Conservation (phyloP, 192 early-diverging fungal genomes). For the Borealophlyctis nickersoniae region DNA sequence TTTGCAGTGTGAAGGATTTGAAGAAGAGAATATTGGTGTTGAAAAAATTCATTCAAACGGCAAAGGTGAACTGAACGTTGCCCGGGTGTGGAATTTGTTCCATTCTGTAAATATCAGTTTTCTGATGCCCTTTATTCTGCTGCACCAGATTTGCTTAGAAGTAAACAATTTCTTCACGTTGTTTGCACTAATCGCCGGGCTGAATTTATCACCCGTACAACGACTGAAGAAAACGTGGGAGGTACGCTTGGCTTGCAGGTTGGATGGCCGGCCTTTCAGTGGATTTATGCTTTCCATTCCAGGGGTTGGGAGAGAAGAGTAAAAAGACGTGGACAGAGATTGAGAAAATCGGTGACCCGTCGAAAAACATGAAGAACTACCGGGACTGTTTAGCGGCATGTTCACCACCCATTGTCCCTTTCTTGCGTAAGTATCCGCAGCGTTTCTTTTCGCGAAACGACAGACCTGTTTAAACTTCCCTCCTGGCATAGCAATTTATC, state of each 20-base stretch:
- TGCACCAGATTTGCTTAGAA: conserved; percentile 47
- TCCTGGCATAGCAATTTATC: conserved; percentile 47
- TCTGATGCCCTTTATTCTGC: neutral
- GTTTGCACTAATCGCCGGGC: conserved; percentile 59
- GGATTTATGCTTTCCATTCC: neutral
- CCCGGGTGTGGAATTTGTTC: neutral
- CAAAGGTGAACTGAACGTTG: no score
- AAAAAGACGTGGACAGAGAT: conserved; percentile 48
- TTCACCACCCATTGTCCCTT: conserved; percentile 56
- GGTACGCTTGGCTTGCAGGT: no score
- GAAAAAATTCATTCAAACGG: conserved; percentile 49
- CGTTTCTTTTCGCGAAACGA: neutral
- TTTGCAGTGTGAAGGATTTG: conserved; percentile 46
- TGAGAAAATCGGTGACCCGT: conserved; percentile 56
- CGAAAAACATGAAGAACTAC: conserved; percentile 61
- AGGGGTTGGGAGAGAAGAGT: conserved; percentile 47
- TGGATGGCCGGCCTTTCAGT: no score
- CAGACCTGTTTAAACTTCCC: neutral
- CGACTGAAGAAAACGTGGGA: conserved; percentile 64
- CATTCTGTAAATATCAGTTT: neutral
- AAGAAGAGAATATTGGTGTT: conserved; percentile 49
- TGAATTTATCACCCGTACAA: conserved; percentile 51
- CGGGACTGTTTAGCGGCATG: conserved; percentile 40
- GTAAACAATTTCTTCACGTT: conserved; percentile 57
- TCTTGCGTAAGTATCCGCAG: conserved; percentile 46